phyloP scores from a whole-genome alignment of 1,284 basidiomycete species.

The Heterobasidion parviporum region DNA sequence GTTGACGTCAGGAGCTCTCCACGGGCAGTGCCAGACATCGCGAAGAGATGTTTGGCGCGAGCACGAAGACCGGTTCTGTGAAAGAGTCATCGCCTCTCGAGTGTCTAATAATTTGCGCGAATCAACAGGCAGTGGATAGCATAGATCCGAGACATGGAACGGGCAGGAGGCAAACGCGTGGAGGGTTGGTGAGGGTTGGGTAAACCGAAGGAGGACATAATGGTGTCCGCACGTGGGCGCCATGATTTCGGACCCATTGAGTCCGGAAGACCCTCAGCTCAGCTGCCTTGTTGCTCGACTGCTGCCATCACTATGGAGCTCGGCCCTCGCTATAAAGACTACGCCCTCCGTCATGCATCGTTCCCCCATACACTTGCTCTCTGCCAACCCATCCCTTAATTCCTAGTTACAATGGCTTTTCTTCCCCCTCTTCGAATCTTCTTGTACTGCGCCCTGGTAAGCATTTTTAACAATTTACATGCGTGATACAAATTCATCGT shows the following conservation, averaged over 20 bases:
- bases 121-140: neutral
- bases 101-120: neutral
- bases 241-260: too few species aligned
- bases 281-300: neutral
- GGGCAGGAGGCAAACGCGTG: conserved; percentile 1
- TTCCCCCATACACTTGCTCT: neutral
- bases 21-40: neutral
- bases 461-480: neutral
- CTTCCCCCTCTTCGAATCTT: conserved; percentile 5
- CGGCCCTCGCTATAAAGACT: neutral
- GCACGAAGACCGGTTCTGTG: neutral
- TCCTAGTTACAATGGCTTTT: conserved; percentile 1
- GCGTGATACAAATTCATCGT: neutral
- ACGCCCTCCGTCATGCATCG: neutral
- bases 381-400: neutral
- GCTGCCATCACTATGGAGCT: conserved; percentile 5
- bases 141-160: neutral
- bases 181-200: neutral
- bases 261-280: neutral
- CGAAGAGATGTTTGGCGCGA: neutral
- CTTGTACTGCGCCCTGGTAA: conserved; percentile 9
- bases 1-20: neutral
- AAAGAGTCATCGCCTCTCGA: neutral
- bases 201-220: too few species aligned
- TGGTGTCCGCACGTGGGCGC: too few species aligned